Evolutionary conservation across 1,284 basidiomycete genomes (phyloP), one percentile per base, ranked within the genome.

Genomic region (Tremellales sp.): DNA sequence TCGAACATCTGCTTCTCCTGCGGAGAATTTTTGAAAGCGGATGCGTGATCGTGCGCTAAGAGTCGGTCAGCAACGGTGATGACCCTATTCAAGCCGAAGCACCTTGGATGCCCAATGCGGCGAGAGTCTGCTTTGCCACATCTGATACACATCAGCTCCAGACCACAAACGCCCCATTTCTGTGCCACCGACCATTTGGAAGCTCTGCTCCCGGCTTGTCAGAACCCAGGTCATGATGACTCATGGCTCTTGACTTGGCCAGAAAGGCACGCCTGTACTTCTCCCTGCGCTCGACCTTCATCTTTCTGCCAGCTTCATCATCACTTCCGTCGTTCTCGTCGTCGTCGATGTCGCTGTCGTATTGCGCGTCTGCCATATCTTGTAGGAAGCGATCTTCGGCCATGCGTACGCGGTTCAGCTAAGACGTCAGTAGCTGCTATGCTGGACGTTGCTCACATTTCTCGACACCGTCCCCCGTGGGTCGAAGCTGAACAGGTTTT

Each of bases 401-500:
- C 15, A 52, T 19, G 1, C 54, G 58, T 10, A 69, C 54, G 11
- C 65, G 48, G n/a, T 70, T 54, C 3, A 70, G 61, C 68, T 72
- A 48, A 12, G 24, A 33, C 17, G 42, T 40, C 33, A 45, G 46
- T 23, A 49, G 27, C 10, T 15, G 40, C 8, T 22, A 29, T 24
- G 36, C 10, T 41, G 24, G 4, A 10, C 24, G 6, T 3, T 1
- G 49, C 68, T 47, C 45, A 70, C 68, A 29, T 64, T 65, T 3
- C 52, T 52, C 4, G 56, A 48, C 5, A 69, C 62, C 31, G 66
- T 70, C 1, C 73, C 73, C 6, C 60, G 59, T 1, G 65, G 65
- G 27, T 67, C 53, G 45, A 68, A 75, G 2, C 55, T 57, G 54
- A 75, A 73, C 42, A 75, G 61, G 47, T 75, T 75, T n/a, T 68